These are phyloP conservation scores for Boletus reticuloceps DNA, from an alignment of 768 basidiomycete genomes.

Conservation along the genomic window DNA sequence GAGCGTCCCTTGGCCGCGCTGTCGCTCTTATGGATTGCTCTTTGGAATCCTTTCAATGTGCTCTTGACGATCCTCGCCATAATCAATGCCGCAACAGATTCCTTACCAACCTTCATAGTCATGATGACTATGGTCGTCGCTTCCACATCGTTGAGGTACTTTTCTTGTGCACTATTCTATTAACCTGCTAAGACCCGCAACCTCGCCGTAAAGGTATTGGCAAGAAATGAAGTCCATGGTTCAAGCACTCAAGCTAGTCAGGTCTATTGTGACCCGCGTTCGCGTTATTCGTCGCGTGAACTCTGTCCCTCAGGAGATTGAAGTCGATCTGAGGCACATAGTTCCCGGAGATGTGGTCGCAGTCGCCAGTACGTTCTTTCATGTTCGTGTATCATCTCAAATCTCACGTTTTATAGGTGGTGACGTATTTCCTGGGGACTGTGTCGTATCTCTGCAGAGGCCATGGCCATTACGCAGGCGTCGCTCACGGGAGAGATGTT, in stretches of 20 bases:
- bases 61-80: constrained; percentile 30
- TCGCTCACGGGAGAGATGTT: constrained; percentile 37
- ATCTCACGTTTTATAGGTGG: constrained; percentile 19
- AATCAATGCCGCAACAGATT: constrained; percentile 33
- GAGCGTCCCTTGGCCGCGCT: constrained; percentile 32
- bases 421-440: constrained; percentile 37
- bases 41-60: constrained; percentile 36
- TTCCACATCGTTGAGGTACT: constrained; percentile 32
- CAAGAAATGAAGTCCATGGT: constrained; percentile 35
- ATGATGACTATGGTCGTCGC: constrained; percentile 37
- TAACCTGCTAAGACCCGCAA: background rate
- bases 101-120: constrained; percentile 32
- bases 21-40: constrained; percentile 29
- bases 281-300: constrained; percentile 29
- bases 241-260: constrained; percentile 34
- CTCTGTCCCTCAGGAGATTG: constrained; percentile 23
- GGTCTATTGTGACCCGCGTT: constrained; percentile 32
- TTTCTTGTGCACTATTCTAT: background rate
- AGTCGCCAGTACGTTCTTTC: constrained; percentile 26
- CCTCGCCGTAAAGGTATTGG: constrained; percentile 22
- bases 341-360: constrained; percentile 34
- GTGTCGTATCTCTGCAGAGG: constrained; percentile 32
- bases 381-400: background rate
- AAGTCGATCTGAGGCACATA: constrained; percentile 30
- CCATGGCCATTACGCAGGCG: constrained; percentile 34